Evolutionary conservation across 1,284 basidiomycete genomes (phyloP).

Genomic region (Grifola frondosa): DNA sequence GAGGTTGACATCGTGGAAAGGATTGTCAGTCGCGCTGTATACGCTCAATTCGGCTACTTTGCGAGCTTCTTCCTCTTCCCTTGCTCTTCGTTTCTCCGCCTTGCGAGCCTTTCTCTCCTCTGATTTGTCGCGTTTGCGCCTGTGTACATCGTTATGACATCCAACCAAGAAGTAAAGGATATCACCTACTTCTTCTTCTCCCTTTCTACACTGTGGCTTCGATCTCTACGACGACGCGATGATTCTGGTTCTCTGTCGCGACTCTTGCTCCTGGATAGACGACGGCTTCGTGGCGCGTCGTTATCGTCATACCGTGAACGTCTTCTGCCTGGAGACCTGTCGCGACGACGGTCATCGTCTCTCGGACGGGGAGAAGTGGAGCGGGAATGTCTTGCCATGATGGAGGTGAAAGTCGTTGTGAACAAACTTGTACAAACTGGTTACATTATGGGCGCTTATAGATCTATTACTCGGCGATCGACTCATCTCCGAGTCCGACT

Average conservation of each 20-base stretch:
- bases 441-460: neutral
- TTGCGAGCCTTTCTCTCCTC: conserved; percentile 77
- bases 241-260: conserved; percentile 36
- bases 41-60: conserved; percentile 87
- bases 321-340: conserved; percentile 27
- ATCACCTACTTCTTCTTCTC: conserved; percentile 58
- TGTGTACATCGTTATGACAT: conserved; percentile 30
- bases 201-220: conserved; percentile 35
- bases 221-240: conserved; percentile 42
- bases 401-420: conserved; percentile 1
- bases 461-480: no score
- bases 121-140: conserved; percentile 79
- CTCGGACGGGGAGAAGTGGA: conserved; percentile 50
- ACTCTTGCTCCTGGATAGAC: conserved; percentile 43
- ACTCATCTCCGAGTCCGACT: no score
- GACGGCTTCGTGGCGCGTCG: conserved; percentile 34
- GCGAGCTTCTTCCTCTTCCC: conserved; percentile 84
- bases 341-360: conserved; percentile 32
- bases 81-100: conserved; percentile 77
- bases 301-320: conserved; percentile 33
- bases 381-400: conserved; percentile 41
- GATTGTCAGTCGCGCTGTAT: conserved; percentile 94
- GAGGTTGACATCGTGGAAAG: conserved; percentile 96
- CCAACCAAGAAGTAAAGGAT: neutral
- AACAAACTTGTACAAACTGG: neutral